A percentile compares a stretch with the other conserved stretches of the same genome.
Conservation (phyloP, 1,139 yeast species). For the Nakaseomyces delphensis region DNA sequence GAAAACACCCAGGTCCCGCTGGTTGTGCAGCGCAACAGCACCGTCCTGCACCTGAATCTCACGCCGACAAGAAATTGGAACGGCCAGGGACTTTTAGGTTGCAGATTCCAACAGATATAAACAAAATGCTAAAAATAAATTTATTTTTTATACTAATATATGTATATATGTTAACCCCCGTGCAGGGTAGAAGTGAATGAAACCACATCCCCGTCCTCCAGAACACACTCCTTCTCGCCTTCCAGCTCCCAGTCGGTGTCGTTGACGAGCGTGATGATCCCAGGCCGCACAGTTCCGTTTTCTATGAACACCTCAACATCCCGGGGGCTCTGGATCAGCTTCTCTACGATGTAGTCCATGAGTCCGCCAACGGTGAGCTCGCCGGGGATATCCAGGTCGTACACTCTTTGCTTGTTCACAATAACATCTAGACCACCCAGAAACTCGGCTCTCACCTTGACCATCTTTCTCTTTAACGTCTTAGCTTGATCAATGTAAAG, state of each 20-base stretch:
- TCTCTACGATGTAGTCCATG: constrained; percentile 44
- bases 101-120: constrained; percentile 27
- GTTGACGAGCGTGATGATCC: constrained; percentile 81
- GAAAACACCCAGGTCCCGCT: constrained; percentile 17
- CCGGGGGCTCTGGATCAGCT: constrained; percentile 51
- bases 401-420: constrained; percentile 45
- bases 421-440: constrained; percentile 66
- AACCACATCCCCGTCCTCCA: constrained; percentile 68
- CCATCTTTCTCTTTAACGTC: constrained; percentile 16
- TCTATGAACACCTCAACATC: constrained; percentile 72
- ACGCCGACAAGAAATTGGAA: constrained; percentile 54
- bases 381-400: constrained; percentile 36
- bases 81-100: constrained; percentile 69
- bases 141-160: constrained; percentile 34
- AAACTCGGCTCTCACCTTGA: constrained; percentile 38
- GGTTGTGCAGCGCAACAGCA: constrained; percentile 15
- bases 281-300: constrained; percentile 76
- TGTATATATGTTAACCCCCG: too few species aligned
- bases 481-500: too few species aligned
- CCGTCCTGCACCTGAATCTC: constrained; percentile 24
- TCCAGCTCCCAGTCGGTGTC: constrained; percentile 97
- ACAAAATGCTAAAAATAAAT: background rate
- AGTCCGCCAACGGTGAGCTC: constrained; percentile 48
- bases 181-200: constrained; percentile 90
- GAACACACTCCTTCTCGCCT: constrained; percentile 71